phyloP scores from a whole-genome alignment of 106 monocot genomes.

The Gastrodia elata region DNA sequence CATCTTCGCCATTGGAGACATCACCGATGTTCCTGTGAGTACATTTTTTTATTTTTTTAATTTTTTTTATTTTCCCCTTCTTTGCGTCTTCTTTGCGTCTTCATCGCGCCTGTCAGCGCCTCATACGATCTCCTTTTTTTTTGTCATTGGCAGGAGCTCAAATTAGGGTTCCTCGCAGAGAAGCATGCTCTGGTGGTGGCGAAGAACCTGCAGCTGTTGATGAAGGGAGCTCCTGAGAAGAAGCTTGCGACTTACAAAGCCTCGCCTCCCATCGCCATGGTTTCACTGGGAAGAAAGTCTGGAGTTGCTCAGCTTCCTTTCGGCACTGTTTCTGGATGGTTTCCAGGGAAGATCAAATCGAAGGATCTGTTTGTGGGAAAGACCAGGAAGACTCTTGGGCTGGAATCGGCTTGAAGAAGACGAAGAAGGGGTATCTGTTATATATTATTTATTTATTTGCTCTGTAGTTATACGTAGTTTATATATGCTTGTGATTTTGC shows the following conservation, averaged over 20 bases:
- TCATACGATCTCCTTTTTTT: background rate
- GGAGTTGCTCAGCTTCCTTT: conserved; percentile 45
- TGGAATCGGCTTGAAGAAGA: background rate
- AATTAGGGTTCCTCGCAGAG: conserved; percentile 51
- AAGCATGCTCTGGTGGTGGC: conserved; percentile 39
- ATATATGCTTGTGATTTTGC: background rate
- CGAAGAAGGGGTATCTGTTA: too few relatives aligned
- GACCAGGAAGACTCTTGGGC: conserved; percentile 37
- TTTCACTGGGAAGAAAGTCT: conserved; percentile 40
- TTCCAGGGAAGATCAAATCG: conserved; percentile 45
- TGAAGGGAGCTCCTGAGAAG: conserved; percentile 27
- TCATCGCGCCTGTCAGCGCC: background rate
- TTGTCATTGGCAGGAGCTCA: conserved; percentile 28
- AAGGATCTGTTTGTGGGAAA: conserved; percentile 36
- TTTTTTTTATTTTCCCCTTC: background rate
- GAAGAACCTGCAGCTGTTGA: conserved; percentile 37
- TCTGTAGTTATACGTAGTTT: background rate
- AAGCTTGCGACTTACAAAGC: conserved; percentile 24
- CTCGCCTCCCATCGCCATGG: conserved; percentile 15
- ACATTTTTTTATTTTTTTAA: background rate
- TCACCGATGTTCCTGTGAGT: conserved; percentile 36
- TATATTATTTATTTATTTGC: too few relatives aligned
- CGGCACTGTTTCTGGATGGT: conserved; percentile 19
- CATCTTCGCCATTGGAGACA: conserved; percentile 40
- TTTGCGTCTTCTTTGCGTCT: background rate